Evolutionary conservation across 352 stramenopile species (phyloP).

Genomic region (Pythium volutum): DNA sequence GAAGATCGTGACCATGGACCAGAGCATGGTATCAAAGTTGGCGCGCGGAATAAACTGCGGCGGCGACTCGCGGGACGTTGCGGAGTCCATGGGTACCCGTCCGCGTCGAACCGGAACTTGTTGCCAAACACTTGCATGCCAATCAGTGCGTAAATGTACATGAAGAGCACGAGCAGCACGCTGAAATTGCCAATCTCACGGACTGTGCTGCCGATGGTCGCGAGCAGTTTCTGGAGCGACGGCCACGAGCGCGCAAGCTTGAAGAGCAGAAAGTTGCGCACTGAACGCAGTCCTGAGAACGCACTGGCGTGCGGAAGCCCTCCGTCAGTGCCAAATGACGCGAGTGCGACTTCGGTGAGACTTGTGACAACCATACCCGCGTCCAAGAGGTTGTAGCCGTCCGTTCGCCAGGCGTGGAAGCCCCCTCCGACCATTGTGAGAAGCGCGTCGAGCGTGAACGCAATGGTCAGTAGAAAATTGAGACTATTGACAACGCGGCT

Average conservation of each 20-base stretch:
- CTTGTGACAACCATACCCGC: conserved; percentile 49
- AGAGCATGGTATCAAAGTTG: conserved; percentile 32
- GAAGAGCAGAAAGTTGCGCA: conserved; percentile 88
- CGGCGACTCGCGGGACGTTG: conserved; percentile 33
- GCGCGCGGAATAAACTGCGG: conserved; percentile 19
- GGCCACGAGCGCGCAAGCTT: conserved; percentile 91
- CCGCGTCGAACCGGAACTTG: conserved; percentile 38
- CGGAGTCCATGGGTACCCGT: conserved; percentile 23
- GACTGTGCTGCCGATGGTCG: conserved; percentile 88
- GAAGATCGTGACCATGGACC: conserved; percentile 34
- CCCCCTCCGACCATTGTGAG: conserved; percentile 81
- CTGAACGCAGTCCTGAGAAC: conserved; percentile 80
- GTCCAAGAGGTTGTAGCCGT: conserved; percentile 85
- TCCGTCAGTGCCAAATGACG: conserved; percentile 17
- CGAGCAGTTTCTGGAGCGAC: conserved; percentile 88
- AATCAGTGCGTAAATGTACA: conserved; percentile 86
- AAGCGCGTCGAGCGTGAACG: conserved; percentile 48
- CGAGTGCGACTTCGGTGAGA: conserved; percentile 38
- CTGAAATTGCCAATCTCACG: conserved; percentile 91
- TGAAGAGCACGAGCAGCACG: conserved; percentile 81
- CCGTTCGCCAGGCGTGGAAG: conserved; percentile 38
- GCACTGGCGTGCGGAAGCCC: conserved; percentile 28
- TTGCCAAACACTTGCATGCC: conserved; percentile 87
- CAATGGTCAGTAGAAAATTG: conserved; percentile 56
- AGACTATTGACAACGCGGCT: conserved; percentile 47